Evolutionary conservation across 441 rosid species (phyloP).

Genomic region (Gossypium laxum): DNA sequence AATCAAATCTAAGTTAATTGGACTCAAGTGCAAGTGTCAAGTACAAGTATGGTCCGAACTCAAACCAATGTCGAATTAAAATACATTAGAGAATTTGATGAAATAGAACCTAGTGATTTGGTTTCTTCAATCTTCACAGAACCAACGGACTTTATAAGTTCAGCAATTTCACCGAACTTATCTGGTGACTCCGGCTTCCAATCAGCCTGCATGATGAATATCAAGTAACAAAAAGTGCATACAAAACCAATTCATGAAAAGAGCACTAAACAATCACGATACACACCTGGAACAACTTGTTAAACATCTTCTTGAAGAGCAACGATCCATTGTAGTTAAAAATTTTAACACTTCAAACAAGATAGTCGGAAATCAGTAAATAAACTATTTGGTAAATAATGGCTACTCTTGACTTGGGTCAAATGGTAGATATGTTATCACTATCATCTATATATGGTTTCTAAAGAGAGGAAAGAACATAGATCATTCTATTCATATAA

Average conservation of each 20-base stretch:
- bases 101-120: slow-evolving; percentile 51
- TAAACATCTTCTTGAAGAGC: slow-evolving; percentile 67
- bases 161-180: slow-evolving; percentile 55
- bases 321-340: slow-evolving; percentile 69
- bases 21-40: neutral
- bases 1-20: neutral
- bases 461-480: neutral
- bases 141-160: slow-evolving; percentile 49
- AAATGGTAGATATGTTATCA: neutral
- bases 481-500: neutral
- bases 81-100: neutral
- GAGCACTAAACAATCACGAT: neutral
- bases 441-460: neutral
- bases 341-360: slow-evolving; percentile 59
- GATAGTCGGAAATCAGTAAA: slow-evolving; percentile 2
- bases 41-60: neutral
- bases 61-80: neutral
- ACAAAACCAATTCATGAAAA: neutral
- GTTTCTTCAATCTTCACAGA: slow-evolving; percentile 52
- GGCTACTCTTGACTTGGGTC: neutral
- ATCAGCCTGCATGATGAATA: slow-evolving; percentile 42
- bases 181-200: slow-evolving; percentile 82
- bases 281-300: slow-evolving; percentile 75
- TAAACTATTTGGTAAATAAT: neutral
- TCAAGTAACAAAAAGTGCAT: neutral